Conservation (phyloP, 2,329 filamentous ascomycete genomes). For the Hypocreales sp. region DNA sequence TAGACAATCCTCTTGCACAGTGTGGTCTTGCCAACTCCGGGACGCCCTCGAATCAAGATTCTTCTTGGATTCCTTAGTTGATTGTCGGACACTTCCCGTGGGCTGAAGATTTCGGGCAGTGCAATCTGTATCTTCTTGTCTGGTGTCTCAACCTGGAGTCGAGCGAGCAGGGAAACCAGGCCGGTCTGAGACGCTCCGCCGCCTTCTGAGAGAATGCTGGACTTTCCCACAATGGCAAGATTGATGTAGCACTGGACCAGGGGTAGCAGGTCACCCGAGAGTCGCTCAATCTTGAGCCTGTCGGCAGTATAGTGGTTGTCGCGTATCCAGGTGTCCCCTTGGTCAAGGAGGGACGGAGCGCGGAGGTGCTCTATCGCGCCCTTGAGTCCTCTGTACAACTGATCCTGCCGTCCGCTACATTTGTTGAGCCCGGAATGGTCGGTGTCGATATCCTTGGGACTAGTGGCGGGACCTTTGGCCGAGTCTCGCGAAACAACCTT, state of each 20-base stretch:
- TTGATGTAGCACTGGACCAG: conserved; percentile 25
- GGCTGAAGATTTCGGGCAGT: conserved; percentile 12
- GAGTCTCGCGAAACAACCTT: conserved; percentile 5
- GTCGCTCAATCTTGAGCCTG: conserved; percentile 15
- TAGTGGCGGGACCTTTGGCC: conserved; percentile 1
- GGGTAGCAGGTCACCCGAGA: conserved; percentile 15
- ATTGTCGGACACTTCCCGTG: conserved; percentile 9
- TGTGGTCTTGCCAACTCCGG: conserved; percentile 24
- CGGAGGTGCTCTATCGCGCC: too few species aligned
- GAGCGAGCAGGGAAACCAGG: conserved; percentile 11
- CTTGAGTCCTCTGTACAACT: too few species aligned
- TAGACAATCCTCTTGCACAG: conserved; percentile 25
- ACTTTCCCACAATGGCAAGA: conserved; percentile 17
- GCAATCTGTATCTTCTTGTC: conserved; percentile 8
- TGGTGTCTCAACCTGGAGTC: conserved; percentile 11
- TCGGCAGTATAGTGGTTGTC: conserved; percentile 8
- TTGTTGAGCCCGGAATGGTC: conserved; percentile 9
- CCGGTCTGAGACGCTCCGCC: conserved; percentile 5
- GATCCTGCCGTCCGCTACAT: conserved; percentile 1
- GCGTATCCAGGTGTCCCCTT: conserved; percentile 8
- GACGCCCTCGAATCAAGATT: conserved; percentile 19
- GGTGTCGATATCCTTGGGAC: conserved; percentile 2
- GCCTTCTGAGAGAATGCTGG: conserved; percentile 2
- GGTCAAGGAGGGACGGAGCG: too few species aligned
- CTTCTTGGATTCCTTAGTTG: conserved; percentile 8